Base-by-base conservation (phyloP, 345 rosid species). In the Capsella bursapastoris region DNA sequence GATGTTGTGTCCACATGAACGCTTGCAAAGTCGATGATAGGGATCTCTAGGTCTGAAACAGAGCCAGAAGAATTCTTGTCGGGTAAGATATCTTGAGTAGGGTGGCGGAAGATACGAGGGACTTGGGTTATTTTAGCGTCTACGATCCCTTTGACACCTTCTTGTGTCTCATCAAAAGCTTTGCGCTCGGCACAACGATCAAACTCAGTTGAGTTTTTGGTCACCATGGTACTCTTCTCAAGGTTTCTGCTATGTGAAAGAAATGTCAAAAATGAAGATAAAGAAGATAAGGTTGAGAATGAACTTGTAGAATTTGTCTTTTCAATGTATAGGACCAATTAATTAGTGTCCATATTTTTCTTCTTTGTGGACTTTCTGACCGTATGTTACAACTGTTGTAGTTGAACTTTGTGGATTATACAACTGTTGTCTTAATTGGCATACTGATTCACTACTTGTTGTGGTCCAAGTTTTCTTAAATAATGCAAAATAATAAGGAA, bases 21-120 rank as follows among this genome's bases (percentile, higher is more conserved):
- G 16, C 72, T 81, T 63, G 81, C 83, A 4, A 77, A 64, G 47
- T 77, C 80, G 59, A 87, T 83, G 58, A 63, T 60, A 3, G 84
- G 87, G 66, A 87, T 53, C 8, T 68, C 49, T 32, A 56, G 51
- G 57, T 70, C 15, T 29, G 57, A 14, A 4, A 50, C 52, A 22
- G 51, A 41, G 22, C 5, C 25, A 16, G 57, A 45, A 0, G 22
- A 25, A 45, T 64, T 64, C 48, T 44, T 64, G 63, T 57, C 4
- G 22, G 44, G 7, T 7, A 45, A 12, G 34, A 25, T 7, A 45
- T 45, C 65, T 70, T 27, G 45, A 22, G 25, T 22, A 44, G 48
- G 74, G 22, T 32, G 13, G 9, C 43, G 66, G 74, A 81, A 81
- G 32, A 78, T 71, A 10, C 71, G 78, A 2, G 84, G 82, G 38